Percentiles rank a stretch among this genome's conserved stretches.
These are phyloP conservation scores for Fusarium aywerte DNA, from an alignment of 2,329 filamentous ascomycete species.

Conservation along the genomic window DNA sequence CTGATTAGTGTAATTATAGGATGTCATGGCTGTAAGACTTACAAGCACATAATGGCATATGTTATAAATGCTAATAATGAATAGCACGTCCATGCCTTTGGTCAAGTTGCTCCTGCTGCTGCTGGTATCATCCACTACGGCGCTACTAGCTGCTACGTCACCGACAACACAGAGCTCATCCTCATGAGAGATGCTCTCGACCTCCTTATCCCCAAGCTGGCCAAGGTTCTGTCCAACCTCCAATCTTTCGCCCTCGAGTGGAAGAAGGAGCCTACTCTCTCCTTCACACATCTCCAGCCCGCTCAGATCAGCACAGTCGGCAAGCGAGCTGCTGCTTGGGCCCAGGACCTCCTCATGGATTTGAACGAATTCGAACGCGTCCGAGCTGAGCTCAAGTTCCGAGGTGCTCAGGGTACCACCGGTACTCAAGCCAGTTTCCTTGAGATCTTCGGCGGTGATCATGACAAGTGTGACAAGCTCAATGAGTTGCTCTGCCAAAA, in stretches of 20 bases:
- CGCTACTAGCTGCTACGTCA: slow-evolving; percentile 25
- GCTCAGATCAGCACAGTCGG: slow-evolving; percentile 36
- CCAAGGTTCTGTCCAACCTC: slow-evolving; percentile 34
- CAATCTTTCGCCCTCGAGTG: slow-evolving; percentile 22
- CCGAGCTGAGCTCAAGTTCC: slow-evolving; percentile 16
- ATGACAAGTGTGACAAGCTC: slow-evolving; percentile 11
- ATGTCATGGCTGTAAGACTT: slow-evolving; percentile 22
- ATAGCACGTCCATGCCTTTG: slow-evolving; percentile 25
- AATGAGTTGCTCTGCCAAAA: slow-evolving; percentile 15
- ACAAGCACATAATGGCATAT: not conserved
- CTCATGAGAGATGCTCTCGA: slow-evolving; percentile 30
- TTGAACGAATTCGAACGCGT: slow-evolving; percentile 29
- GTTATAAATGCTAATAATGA: not conserved
- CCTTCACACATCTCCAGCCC: slow-evolving; percentile 20
- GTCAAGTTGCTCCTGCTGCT: slow-evolving; percentile 25
- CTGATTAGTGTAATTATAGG: slow-evolving; percentile 10
- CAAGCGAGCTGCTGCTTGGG: slow-evolving; percentile 31
- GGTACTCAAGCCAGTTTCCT: slow-evolving; percentile 32
- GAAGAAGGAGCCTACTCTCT: slow-evolving; percentile 28
- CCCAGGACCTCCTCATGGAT: slow-evolving; percentile 33
- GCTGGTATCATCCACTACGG: slow-evolving; percentile 35
- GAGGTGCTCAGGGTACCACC: slow-evolving; percentile 19
- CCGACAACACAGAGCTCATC: slow-evolving; percentile 34
- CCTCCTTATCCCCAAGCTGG: slow-evolving; percentile 25
- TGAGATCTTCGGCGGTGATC: slow-evolving; percentile 21